Percentiles rank a stretch among this genome's conserved stretches.
phyloP scores from a whole-genome alignment of 768 basidiomycete species.

The Suillus brevipes region DNA sequence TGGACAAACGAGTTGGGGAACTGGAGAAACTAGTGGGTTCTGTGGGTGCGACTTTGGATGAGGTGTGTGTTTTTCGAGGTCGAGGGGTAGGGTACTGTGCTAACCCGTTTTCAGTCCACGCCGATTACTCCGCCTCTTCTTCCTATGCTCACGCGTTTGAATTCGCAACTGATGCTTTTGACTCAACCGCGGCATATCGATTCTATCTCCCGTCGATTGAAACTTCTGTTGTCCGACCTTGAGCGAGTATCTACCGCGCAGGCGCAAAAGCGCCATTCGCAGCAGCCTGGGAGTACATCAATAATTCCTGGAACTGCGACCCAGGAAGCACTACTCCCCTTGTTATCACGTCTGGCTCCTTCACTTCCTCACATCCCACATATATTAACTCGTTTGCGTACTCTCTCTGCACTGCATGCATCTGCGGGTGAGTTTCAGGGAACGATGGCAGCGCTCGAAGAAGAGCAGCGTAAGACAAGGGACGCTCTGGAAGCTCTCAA shows the following conservation, averaged over 20 bases:
- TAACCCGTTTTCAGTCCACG: conserved; percentile 46
- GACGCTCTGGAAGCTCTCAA: conserved; percentile 68
- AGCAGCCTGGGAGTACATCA: conserved; percentile 10
- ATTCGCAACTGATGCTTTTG: conserved; percentile 81
- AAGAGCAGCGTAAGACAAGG: conserved; percentile 65
- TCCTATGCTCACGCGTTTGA: conserved; percentile 77
- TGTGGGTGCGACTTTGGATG: conserved; percentile 75
- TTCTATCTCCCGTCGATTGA: conserved; percentile 90
- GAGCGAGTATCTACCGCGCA: conserved; percentile 67
- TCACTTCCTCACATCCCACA: conserved; percentile 84
- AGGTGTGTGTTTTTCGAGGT: conserved; percentile 49
- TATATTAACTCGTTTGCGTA: conserved; percentile 84
- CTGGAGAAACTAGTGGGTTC: conserved; percentile 85
- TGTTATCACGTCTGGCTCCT: conserved; percentile 69
- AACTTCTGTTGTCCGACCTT: conserved; percentile 88
- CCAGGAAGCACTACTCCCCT: conserved; percentile 64
- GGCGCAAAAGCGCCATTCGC: conserved; percentile 24
- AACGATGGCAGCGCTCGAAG: conserved; percentile 64
- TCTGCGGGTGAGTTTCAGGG: conserved; percentile 78
- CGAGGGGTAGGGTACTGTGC: not conserved
- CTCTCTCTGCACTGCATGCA: conserved; percentile 78
- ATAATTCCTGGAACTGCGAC: conserved; percentile 21
- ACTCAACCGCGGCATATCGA: conserved; percentile 97
- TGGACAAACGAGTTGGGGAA: conserved; percentile 83
- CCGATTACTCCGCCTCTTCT: conserved; percentile 81